phyloP scores from a whole-genome alignment of 306 rosid species.

The Chamaecrista fasciculata region DNA sequence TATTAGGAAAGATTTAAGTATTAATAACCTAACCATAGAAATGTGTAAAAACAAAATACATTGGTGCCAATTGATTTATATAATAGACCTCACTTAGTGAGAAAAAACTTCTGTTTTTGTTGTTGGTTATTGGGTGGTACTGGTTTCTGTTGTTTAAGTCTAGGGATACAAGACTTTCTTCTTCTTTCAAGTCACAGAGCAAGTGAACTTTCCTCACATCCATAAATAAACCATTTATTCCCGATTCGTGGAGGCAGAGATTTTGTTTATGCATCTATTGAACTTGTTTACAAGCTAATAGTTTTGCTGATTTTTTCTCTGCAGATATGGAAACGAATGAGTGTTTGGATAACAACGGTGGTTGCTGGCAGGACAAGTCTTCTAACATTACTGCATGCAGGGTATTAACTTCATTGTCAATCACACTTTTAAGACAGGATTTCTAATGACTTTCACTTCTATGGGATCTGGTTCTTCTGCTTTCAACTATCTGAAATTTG shows the following conservation, averaged over 20 bases:
- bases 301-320: conserved; percentile 23
- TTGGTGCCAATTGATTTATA: no score
- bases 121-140: neutral
- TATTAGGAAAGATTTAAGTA: no score
- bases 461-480: conserved; percentile 4
- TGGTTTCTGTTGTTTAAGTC: neutral
- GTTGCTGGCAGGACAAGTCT: conserved; percentile 80
- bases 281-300: conserved; percentile 31
- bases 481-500: conserved; percentile 8
- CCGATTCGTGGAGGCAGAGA: neutral
- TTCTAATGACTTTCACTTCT: neutral
- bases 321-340: conserved; percentile 86
- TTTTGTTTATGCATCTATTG: conserved; percentile 3
- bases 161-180: neutral
- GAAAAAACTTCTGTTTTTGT: no score
- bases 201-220: neutral
- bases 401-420: conserved; percentile 47
- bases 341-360: conserved; percentile 91
- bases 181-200: neutral
- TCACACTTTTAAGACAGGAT: conserved; percentile 6
- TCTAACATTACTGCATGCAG: conserved; percentile 87
- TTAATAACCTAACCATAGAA: no score
- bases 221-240: neutral
- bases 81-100: no score
- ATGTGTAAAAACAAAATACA: no score